Evolutionary conservation across 2,329 filamentous ascomycete genomes (phyloP).

Genomic region (Claviceps humidiphila): DNA sequence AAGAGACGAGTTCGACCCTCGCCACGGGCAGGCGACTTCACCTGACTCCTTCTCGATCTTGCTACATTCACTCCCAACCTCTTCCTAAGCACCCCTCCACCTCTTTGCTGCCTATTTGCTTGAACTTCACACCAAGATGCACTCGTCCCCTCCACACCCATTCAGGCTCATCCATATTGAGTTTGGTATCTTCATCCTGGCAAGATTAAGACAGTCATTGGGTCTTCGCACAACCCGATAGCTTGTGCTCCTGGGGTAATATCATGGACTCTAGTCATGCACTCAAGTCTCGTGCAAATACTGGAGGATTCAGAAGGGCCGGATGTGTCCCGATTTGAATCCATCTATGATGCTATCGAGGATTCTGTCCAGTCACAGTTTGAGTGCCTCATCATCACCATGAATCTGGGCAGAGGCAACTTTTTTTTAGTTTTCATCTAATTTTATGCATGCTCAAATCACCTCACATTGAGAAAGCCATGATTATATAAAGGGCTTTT

Average conservation of each 20-base stretch:
- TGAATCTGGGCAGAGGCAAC: not conserved
- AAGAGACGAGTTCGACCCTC: not conserved
- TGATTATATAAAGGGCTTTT: not conserved
- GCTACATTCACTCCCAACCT: not conserved
- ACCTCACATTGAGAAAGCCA: not conserved
- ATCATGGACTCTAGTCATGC: conserved; percentile 2
- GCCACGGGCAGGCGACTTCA: not conserved
- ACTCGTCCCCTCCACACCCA: not conserved
- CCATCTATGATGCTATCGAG: not conserved
- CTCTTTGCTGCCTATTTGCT: not conserved
- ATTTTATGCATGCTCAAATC: not conserved
- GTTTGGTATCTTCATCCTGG: not conserved
- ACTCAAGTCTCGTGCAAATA: conserved; percentile 6
- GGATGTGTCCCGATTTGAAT: not conserved
- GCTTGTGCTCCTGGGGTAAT: not conserved
- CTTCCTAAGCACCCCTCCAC: not conserved
- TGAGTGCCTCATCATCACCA: not conserved
- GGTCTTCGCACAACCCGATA: not conserved
- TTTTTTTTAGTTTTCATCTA: not conserved
- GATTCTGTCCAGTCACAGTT: not conserved
- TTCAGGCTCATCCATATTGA: not conserved
- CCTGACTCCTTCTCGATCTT: not conserved
- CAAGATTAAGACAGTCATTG: not conserved
- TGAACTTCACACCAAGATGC: not conserved
- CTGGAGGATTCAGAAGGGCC: conserved; percentile 1